A percentile compares a stretch with the other conserved stretches of the same genome.
Conservation (phyloP, 2,329 filamentous ascomycete species). For the Penicillium janthinellum region DNA sequence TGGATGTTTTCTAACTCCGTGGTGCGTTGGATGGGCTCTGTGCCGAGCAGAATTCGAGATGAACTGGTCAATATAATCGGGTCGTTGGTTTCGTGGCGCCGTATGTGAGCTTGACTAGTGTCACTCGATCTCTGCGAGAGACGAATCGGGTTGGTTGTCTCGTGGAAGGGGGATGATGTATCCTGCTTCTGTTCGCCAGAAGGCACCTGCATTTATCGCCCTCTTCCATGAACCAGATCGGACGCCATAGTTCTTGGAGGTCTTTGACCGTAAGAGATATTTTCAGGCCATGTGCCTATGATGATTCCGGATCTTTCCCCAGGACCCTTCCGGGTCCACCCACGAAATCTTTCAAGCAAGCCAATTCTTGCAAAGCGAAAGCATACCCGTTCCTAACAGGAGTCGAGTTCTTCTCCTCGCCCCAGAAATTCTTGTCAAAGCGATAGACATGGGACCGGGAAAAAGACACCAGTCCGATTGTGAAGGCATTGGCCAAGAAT, state of each 20-base stretch:
- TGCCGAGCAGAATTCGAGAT: slow-evolving; percentile 2
- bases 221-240: slow-evolving; percentile 6
- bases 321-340: slow-evolving; percentile 11
- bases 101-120: background rate
- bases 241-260: slow-evolving; percentile 16
- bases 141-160: background rate
- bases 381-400: slow-evolving; percentile 2
- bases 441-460: slow-evolving; percentile 15
- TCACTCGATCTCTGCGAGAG: background rate
- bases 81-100: background rate
- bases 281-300: background rate
- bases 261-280: slow-evolving; percentile 12
- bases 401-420: background rate
- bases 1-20: background rate
- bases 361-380: slow-evolving; percentile 6
- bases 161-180: slow-evolving; percentile 11
- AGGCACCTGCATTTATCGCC: background rate
- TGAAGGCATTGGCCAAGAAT: background rate
- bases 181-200: slow-evolving; percentile 13
- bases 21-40: background rate
- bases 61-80: background rate
- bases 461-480: slow-evolving; percentile 9
- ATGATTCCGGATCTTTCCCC: background rate
- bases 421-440: slow-evolving; percentile 9
- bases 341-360: slow-evolving; percentile 13